These are phyloP conservation scores for Aspergillus sp. DNA, from an alignment of 2,329 filamentous ascomycete species.

Conservation along the genomic window DNA sequence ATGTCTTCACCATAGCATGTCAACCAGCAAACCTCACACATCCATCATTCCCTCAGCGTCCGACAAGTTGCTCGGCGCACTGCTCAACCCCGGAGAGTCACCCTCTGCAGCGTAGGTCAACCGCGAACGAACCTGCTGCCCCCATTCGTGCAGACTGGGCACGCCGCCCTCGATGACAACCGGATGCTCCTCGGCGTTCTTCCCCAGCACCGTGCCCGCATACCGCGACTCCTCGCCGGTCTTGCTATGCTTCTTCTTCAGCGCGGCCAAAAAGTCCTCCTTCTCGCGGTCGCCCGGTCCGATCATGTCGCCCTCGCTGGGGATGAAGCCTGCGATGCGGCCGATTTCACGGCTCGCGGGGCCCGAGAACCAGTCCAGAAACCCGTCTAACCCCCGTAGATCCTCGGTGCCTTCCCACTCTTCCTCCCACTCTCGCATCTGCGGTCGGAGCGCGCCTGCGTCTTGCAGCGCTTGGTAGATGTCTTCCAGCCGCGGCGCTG, in stretches of 20 bases:
- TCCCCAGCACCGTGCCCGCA: conserved; percentile 73
- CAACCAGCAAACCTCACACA: conserved; percentile 19
- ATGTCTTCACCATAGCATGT: too few species aligned
- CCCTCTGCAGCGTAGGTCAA: conserved; percentile 19
- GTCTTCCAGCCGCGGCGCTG: conserved; percentile 60
- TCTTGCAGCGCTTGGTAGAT: conserved; percentile 79
- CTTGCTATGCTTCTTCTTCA: conserved; percentile 91
- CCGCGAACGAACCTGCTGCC: conserved; percentile 25
- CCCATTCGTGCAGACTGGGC: conserved; percentile 60
- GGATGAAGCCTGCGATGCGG: conserved; percentile 66
- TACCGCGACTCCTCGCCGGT: conserved; percentile 80
- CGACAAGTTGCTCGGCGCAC: conserved; percentile 31
- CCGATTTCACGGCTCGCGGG: conserved; percentile 68
- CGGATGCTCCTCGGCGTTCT: conserved; percentile 58
- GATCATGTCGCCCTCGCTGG: conserved; percentile 43
- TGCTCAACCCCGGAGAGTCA: conserved; percentile 31
- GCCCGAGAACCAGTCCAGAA: conserved; percentile 70
- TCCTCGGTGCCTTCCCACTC: conserved; percentile 65
- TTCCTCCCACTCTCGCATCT: conserved; percentile 59
- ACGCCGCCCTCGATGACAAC: conserved; percentile 71
- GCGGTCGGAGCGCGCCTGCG: conserved; percentile 62
- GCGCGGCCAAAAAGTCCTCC: conserved; percentile 61
- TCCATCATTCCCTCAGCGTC: conserved; percentile 30
- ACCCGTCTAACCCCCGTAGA: conserved; percentile 63
- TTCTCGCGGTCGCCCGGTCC: conserved; percentile 46